Evolutionary conservation across 2,329 filamentous ascomycete species (phyloP).

Genomic region (Mycosphaerella arachidis): DNA sequence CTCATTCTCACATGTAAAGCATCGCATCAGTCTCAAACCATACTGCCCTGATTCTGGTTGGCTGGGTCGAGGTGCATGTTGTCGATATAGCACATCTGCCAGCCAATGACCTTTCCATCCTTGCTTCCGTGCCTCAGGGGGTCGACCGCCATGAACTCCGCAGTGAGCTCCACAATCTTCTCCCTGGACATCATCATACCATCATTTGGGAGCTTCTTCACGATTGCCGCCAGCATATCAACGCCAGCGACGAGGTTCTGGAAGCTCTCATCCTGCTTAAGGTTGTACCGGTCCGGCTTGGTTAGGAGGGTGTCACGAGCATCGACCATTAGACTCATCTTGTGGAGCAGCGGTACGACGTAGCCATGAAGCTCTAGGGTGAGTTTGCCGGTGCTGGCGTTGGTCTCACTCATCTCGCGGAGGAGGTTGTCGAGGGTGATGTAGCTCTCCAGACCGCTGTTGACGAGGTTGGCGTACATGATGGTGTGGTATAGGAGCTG

Average conservation of each 20-base stretch:
- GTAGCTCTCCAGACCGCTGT: background rate
- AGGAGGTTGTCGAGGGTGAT: background rate
- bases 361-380: background rate
- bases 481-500: constrained; percentile 1
- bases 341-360: background rate
- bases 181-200: background rate
- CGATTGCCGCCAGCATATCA: background rate
- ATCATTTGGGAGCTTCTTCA: background rate
- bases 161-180: background rate
- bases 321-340: background rate
- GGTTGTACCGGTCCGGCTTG: background rate
- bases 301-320: background rate
- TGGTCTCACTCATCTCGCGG: background rate
- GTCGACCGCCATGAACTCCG: background rate
- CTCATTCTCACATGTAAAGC: background rate
- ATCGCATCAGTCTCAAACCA: background rate
- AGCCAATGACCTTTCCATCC: background rate
- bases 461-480: background rate
- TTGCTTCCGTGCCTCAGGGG: background rate
- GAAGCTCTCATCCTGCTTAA: background rate
- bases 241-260: background rate
- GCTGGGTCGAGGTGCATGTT: background rate
- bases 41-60: background rate
- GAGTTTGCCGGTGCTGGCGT: background rate
- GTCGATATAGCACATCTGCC: background rate